Evolutionary conservation across 1,139 yeast species (phyloP).

Genomic region (Yamadazyma conglobata): DNA sequence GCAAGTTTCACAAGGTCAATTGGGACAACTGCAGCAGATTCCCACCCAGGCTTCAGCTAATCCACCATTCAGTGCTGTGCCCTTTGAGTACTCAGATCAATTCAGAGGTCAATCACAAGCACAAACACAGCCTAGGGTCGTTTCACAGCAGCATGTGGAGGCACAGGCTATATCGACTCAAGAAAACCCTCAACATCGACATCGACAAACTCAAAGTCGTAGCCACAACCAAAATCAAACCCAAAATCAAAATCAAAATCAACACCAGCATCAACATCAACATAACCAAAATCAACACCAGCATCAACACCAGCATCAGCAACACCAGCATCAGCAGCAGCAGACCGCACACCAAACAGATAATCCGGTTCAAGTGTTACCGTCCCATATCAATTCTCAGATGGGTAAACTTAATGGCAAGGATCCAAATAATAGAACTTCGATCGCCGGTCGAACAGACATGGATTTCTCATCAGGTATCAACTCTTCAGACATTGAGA

Average conservation of each 20-base stretch:
- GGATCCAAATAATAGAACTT: background rate
- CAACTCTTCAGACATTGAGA: slow-evolving; percentile 44
- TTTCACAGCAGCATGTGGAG: slow-evolving; percentile 10
- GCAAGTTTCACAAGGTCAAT: slow-evolving; percentile 5
- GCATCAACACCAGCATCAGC: slow-evolving; percentile 6
- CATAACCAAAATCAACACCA: too few relatives aligned
- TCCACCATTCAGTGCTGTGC: slow-evolving; percentile 5
- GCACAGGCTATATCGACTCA: slow-evolving; percentile 14
- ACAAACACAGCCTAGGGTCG: slow-evolving; percentile 17
- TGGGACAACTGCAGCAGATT: too few relatives aligned
- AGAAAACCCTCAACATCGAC: slow-evolving; percentile 18
- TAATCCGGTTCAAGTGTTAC: slow-evolving; percentile 1
- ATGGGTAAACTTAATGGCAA: too few relatives aligned
- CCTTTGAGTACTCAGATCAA: slow-evolving; percentile 26
- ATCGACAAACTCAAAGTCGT: slow-evolving; percentile 11
- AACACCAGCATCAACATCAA: background rate
- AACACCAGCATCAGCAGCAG: slow-evolving; percentile 8
- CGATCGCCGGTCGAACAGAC: slow-evolving; percentile 1
- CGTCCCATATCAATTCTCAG: slow-evolving; percentile 2
- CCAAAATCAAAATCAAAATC: slow-evolving; percentile 1
- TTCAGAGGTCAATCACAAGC: slow-evolving; percentile 22
- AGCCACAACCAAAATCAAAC: slow-evolving; percentile 9
- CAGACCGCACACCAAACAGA: too few relatives aligned
- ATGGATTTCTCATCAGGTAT: slow-evolving; percentile 15
- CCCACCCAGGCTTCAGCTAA: too few relatives aligned